Evolutionary conservation across 495 filamentous ascomycete genomes (phyloP).

Genomic region (Hyaloscypha hepaticicola): DNA sequence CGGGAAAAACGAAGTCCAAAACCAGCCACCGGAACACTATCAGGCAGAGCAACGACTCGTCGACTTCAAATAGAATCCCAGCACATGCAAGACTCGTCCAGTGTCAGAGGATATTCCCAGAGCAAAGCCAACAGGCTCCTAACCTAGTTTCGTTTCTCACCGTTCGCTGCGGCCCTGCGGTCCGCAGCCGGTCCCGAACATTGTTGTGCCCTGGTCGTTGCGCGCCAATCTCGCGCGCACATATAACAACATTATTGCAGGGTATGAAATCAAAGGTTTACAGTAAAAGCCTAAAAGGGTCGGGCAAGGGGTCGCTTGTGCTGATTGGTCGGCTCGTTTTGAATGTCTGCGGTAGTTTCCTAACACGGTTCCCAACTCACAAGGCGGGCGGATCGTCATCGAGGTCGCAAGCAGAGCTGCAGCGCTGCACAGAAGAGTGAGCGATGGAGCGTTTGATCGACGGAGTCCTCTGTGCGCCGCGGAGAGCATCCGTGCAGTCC

Average conservation of each 20-base stretch:
- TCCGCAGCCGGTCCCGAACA: background rate
- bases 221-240: no score
- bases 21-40: background rate
- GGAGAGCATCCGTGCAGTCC: constrained; percentile 8
- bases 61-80: background rate
- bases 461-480: constrained; percentile 10
- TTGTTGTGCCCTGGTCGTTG: background rate
- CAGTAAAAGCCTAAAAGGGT: background rate
- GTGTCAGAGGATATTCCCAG: no score
- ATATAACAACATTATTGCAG: no score
- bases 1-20: background rate
- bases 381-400: background rate
- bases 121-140: background rate
- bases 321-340: background rate
- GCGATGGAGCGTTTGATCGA: constrained; percentile 1
- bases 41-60: background rate
- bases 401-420: background rate
- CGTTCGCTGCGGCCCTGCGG: background rate
- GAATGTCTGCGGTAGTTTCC: background rate
- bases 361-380: background rate
- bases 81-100: no score
- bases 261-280: background rate
- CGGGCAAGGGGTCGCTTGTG: background rate
- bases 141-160: background rate
- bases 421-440: background rate